These are phyloP conservation scores for Daedaleopsis nitida DNA, from an alignment of 768 basidiomycete species.

Conservation along the genomic window DNA sequence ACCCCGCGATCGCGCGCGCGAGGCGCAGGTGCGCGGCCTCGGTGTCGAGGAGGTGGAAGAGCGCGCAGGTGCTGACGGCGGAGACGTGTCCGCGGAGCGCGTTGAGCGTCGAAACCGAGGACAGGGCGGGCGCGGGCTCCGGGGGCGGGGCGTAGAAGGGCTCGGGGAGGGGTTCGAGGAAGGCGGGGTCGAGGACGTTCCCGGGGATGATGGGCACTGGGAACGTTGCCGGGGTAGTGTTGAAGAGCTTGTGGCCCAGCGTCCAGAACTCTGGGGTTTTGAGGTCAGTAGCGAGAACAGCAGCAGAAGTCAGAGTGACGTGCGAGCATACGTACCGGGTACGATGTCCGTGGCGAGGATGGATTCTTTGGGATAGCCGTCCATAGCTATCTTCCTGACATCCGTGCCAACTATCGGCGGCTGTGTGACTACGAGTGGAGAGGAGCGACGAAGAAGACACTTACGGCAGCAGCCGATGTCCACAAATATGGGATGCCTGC, in stretches of 20 bases:
- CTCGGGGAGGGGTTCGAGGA: constrained; percentile 35
- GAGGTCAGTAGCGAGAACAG: background rate
- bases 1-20: too few species aligned
- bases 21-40: constrained; percentile 39
- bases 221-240: constrained; percentile 49
- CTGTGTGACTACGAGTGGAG: background rate
- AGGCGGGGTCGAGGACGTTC: constrained; percentile 48
- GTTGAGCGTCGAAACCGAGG: constrained; percentile 41
- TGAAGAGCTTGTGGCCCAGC: constrained; percentile 60
- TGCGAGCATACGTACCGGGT: constrained; percentile 26
- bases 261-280: constrained; percentile 53
- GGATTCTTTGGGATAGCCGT: constrained; percentile 43
- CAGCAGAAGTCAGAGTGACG: background rate
- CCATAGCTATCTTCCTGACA: constrained; percentile 37
- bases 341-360: constrained; percentile 38
- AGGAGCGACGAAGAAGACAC: background rate
- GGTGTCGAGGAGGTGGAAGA: constrained; percentile 49
- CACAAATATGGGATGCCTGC: constrained; percentile 37
- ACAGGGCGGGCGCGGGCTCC: constrained; percentile 28
- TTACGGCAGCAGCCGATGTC: constrained; percentile 48
- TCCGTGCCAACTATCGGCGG: constrained; percentile 39
- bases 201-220: constrained; percentile 57
- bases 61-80: constrained; percentile 47
- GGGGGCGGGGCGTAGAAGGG: constrained; percentile 20
- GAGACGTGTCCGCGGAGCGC: constrained; percentile 48